These are phyloP conservation scores for Penicillium olsonii DNA, from an alignment of 2,329 filamentous ascomycete genomes.

Conservation along the genomic window DNA sequence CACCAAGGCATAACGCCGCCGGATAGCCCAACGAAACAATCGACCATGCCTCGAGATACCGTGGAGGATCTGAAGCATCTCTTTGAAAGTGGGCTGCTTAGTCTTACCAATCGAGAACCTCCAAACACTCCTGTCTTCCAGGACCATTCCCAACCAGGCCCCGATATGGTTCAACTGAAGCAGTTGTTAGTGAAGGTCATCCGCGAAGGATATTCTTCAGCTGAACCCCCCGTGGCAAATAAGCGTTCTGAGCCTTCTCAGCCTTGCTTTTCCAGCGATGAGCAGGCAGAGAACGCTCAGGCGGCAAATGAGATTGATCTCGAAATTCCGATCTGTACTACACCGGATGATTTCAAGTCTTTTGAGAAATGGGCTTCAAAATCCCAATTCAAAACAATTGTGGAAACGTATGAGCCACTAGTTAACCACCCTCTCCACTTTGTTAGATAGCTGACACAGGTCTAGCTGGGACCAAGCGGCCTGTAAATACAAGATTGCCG, in stretches of 20 bases:
- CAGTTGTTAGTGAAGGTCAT: conserved; percentile 5
- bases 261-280: background rate
- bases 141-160: conserved; percentile 7
- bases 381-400: conserved; percentile 22
- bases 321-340: conserved; percentile 12
- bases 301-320: conserved; percentile 4
- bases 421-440: conserved; percentile 7
- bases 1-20: conserved; percentile 8
- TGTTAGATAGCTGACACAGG: conserved; percentile 11
- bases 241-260: conserved; percentile 4
- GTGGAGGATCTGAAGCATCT: conserved; percentile 8
- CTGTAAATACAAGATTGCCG: conserved; percentile 31
- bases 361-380: conserved; percentile 19
- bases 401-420: conserved; percentile 21
- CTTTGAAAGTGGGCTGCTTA: conserved; percentile 6
- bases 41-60: background rate
- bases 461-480: conserved; percentile 29
- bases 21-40: conserved; percentile 6
- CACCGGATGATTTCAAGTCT: conserved; percentile 14
- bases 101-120: conserved; percentile 10
- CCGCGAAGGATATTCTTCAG: background rate
- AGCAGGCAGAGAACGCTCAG: conserved; percentile 3
- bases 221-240: background rate
- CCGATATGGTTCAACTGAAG: conserved; percentile 11
- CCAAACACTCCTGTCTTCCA: conserved; percentile 14